Evolutionary conservation across 176 grass and related monocot genomes (phyloP), one percentile per base, ranked within the genome.

Genomic region (Alloteropsis semialata): DNA sequence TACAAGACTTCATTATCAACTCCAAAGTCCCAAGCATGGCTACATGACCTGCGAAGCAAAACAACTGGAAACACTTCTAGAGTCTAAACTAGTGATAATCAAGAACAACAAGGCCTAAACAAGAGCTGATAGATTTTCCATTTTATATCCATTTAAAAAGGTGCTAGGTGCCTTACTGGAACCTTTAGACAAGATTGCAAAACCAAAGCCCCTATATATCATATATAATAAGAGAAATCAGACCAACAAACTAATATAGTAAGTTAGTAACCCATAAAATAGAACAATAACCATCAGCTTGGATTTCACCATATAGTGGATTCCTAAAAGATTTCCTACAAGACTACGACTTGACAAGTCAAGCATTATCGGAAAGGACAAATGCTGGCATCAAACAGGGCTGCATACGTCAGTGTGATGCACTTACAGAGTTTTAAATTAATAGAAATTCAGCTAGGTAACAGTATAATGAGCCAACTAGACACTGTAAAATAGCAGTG

Each of bases 391-490:
- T 16, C 42, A 75, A 84, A 63, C 37, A 84, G 61, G 49, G 25
- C 46, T 84, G 62, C 53, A n/a, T 37, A 34, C 15, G 6, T 75
- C 18, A 44, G 61, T 61, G 77, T 1, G 8, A 81, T 61, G 27
- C 53, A 50, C 8, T 5, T 75, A 81, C 28, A 25, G 13, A 55
- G 57, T 16, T 57, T 54, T 65, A 22, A 37, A 39, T 12, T 88
- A 59, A 29, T 34, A 73, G 65, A 73, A 79, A 30, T 14, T 66
- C 60, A 45, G 43, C 28, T 19, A 76, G 50, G 33, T 63, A 38
- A 56, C 60, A 80, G 41, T 69, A 81, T 44, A 69, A 69, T 69
- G 42, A 81, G 62, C 50, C 69, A 82, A 74, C 25, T 62, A 66
- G 19, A 25, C 12, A 66, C 5, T 45, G 50, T 14, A 76, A 59